phyloP scores from a whole-genome alignment of 768 basidiomycete species.

The Mycena haematopus region DNA sequence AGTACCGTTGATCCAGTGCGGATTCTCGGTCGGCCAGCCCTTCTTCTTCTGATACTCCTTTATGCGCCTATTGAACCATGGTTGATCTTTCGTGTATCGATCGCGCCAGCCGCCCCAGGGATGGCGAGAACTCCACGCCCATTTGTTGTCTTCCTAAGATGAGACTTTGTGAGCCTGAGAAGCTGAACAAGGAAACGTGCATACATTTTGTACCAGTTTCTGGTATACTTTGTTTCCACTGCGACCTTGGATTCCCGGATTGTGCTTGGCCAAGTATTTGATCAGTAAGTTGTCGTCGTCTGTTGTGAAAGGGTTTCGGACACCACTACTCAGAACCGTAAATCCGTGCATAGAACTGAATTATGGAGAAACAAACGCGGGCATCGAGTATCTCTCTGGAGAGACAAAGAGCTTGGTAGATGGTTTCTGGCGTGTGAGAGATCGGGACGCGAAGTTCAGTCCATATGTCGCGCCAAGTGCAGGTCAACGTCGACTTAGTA shows the following conservation, averaged over 20 bases:
- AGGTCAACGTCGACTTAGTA: neutral
- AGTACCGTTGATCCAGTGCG: constrained; percentile 3
- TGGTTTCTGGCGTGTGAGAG: neutral
- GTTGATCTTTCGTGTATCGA: constrained; percentile 56
- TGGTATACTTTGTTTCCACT: constrained; percentile 53
- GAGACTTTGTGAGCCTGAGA: constrained; percentile 8
- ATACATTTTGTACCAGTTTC: constrained; percentile 53
- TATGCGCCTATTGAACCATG: constrained; percentile 51
- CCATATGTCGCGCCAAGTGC: constrained; percentile 1
- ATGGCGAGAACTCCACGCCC: constrained; percentile 61
- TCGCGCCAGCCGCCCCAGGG: constrained; percentile 70
- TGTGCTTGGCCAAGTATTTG: constrained; percentile 57
- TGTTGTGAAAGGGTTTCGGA: constrained; percentile 38
- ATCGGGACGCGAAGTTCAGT: constrained; percentile 5
- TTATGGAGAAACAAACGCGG: constrained; percentile 3
- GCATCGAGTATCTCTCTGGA: constrained; percentile 4
- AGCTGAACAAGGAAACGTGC: constrained; percentile 21
- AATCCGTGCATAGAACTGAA: neutral
- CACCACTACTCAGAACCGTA: constrained; percentile 1
- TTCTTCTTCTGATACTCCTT: constrained; percentile 44
- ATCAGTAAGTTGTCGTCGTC: constrained; percentile 51
- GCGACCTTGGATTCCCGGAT: constrained; percentile 48
- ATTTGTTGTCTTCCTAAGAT: constrained; percentile 47
- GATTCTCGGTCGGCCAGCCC: constrained; percentile 23
- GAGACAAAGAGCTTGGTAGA: neutral